Evolutionary conservation across 768 basidiomycete genomes (phyloP), one percentile per base, ranked within the genome.

Genomic region (Zangia roseola): DNA sequence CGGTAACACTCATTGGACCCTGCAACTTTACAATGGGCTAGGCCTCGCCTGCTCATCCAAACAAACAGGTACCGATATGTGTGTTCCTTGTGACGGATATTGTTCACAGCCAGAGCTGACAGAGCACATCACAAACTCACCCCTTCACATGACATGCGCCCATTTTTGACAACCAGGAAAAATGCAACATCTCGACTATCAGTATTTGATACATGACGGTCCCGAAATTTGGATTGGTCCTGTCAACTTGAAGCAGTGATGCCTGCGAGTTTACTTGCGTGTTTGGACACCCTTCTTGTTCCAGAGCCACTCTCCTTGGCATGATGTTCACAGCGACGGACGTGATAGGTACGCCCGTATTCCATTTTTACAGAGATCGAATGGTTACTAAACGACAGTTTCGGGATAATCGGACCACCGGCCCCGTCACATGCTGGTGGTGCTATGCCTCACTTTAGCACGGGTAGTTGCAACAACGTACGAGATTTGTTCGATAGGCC

Each of bases 121-220:
- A n/a, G 36, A 36, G n/a, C n/a, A n/a, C n/a, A n/a, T n/a, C n/a
- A n/a, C n/a, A n/a, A n/a, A n/a, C n/a, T 38, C 23, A 21, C 1
- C 10, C 7, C 35, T 17, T 17, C 23, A 21, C 24, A 41, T 26
- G 50, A 17, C 21, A 45, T 45, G 17, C 14, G 33, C 17, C 21
- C 34, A 24, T 9, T 28, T 45, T 16, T 10, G 21, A 37, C 10
- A 19, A 28, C 17, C 25, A 21, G 9, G 20, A 25, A 21, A 38
- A 46, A 53, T n/a, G 20, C 12, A 31, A 38, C 51, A 53, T 54
- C 36, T 28, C 25, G 10, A 21, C 12, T n/a, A 31, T 42, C 26
- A 12, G 52, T 53, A 2, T 39, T n/a, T 47, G 14, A 38, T 34
- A 30, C 34, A 44, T 21, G 20, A n/a, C 47, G 47, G 53, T 20